phyloP scores from a whole-genome alignment of 73 alveolate genomes.

The Symbiodinium pilosum region DNA sequence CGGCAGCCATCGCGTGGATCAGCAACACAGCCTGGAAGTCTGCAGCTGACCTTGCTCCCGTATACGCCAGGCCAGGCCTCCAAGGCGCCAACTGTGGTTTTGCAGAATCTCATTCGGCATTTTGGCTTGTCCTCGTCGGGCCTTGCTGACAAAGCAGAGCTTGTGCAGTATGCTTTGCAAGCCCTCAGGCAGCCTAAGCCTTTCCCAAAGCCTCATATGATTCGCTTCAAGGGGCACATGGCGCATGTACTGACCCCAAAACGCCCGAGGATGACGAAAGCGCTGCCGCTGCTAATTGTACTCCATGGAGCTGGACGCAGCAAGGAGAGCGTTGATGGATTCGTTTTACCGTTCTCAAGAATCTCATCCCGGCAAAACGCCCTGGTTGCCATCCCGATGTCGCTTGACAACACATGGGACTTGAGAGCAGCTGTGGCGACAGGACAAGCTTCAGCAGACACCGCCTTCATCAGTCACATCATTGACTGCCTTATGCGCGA shows the following conservation, averaged over 20 bases:
- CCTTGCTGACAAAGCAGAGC: neutral
- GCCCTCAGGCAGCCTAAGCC: neutral
- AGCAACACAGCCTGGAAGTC: neutral
- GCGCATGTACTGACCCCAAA: neutral
- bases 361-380: neutral
- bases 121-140: neutral
- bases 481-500: neutral
- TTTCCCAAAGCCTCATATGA: neutral
- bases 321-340: neutral
- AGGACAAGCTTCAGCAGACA: neutral
- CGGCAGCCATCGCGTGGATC: too few relatives aligned
- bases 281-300: neutral
- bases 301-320: slow-evolving; percentile 7
- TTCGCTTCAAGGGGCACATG: neutral
- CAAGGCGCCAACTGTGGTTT: neutral
- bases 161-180: neutral
- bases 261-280: neutral
- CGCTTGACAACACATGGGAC: neutral
- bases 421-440: neutral
- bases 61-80: neutral
- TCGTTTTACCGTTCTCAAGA: neutral
- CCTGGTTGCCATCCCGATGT: neutral
- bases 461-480: neutral
- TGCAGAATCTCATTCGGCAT: neutral
- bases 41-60: neutral